A percentile compares a stretch with the other conserved stretches of the same genome.
These are phyloP conservation scores for Cladorrhinum sp. DNA, from an alignment of 2,329 filamentous ascomycete genomes.

Conservation along the genomic window DNA sequence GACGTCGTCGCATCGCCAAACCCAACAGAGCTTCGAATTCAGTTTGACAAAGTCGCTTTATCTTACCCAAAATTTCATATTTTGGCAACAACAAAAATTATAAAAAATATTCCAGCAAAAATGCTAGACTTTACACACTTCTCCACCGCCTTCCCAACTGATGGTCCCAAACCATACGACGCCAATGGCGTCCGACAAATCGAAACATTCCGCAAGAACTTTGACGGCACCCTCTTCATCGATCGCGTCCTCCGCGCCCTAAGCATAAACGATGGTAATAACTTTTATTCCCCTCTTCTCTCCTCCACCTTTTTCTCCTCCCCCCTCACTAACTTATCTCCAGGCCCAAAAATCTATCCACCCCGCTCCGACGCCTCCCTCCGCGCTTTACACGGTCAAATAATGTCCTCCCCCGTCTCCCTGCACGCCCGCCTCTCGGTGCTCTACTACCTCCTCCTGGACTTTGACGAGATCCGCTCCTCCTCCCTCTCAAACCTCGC, in stretches of 20 bases:
- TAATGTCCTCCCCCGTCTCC: conserved; percentile 60
- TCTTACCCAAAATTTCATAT: too few relatives aligned
- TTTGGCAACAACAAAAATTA: neutral
- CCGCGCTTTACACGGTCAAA: conserved; percentile 65
- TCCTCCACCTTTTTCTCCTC: conserved; percentile 5
- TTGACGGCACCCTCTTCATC: conserved; percentile 73
- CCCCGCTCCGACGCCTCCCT: conserved; percentile 67
- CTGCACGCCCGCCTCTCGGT: conserved; percentile 78
- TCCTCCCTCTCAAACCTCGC: conserved; percentile 45
- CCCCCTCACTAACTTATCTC: conserved; percentile 26
- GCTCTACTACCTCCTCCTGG: conserved; percentile 79
- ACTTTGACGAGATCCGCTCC: conserved; percentile 58
- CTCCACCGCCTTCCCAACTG: conserved; percentile 63
- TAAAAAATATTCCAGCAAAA: conserved; percentile 13
- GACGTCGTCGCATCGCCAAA: conserved; percentile 4
- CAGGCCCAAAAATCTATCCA: conserved; percentile 64
- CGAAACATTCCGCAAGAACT: conserved; percentile 60
- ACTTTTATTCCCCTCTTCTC: neutral
- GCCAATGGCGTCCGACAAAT: conserved; percentile 61
- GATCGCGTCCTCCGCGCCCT: conserved; percentile 72
- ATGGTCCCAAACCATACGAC: conserved; percentile 60
- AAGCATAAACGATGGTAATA: conserved; percentile 65
- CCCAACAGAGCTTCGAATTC: neutral
- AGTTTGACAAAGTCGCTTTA: neutral
- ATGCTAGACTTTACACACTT: conserved; percentile 68